phyloP scores from a whole-genome alignment of 106 monocot genomes.

The Gastrodia elata region DNA sequence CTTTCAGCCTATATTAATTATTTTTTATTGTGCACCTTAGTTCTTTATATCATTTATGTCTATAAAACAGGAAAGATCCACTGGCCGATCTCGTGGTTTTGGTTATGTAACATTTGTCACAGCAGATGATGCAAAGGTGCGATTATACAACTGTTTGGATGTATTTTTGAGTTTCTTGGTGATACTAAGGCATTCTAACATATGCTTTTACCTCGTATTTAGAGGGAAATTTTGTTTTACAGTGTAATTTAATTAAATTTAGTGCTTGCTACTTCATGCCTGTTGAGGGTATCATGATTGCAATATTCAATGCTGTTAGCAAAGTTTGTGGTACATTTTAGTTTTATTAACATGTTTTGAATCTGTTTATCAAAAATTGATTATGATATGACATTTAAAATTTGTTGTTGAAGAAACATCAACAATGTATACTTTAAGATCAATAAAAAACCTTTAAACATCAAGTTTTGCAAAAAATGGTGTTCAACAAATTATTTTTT shows the following conservation, averaged over 20 bases:
- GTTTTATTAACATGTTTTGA: not conserved
- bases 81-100: constrained; percentile 61
- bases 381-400: not conserved
- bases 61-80: constrained; percentile 41
- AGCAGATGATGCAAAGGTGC: constrained; percentile 52
- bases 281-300: not conserved
- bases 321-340: not conserved
- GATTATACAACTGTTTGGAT: not conserved
- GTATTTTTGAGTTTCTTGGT: not conserved
- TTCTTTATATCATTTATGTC: not conserved
- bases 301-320: not conserved
- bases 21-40: not conserved
- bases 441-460: not conserved
- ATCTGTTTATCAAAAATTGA: not conserved
- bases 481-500: not conserved
- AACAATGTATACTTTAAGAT: not conserved
- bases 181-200: not conserved
- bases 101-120: constrained; percentile 62
- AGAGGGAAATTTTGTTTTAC: not conserved
- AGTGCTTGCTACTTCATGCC: not conserved
- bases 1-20: not conserved
- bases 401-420: not conserved
- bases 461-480: not conserved
- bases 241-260: not conserved
- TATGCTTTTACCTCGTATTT: not conserved